These are phyloP conservation scores for Massospora cicadina DNA, from an alignment of 371 early-diverging fungal species.

Conservation along the genomic window DNA sequence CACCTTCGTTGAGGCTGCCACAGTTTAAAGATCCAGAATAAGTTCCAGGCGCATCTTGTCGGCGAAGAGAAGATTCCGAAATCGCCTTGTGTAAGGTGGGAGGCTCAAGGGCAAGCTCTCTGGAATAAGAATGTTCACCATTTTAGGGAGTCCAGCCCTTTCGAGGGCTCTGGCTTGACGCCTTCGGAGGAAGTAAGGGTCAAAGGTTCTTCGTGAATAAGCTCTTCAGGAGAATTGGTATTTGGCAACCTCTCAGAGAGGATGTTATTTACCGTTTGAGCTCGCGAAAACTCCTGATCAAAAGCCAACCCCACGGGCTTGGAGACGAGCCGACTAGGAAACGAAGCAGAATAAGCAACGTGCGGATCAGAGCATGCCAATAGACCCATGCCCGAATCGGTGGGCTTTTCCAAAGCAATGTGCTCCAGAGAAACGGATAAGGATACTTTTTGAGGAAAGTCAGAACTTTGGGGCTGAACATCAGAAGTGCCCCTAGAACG, in stretches of 20 bases:
- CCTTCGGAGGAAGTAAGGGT: neutral
- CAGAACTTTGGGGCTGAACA: too few species aligned
- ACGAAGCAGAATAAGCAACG: too few species aligned
- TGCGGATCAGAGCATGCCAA: too few species aligned
- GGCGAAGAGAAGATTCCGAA: neutral
- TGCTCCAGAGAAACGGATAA: too few species aligned
- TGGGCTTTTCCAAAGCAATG: too few species aligned
- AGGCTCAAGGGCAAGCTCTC: too few species aligned
- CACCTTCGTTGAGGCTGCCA: neutral
- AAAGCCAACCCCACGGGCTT: too few species aligned
- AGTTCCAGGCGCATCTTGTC: neutral
- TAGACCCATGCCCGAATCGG: too few species aligned
- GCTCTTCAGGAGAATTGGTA: neutral
- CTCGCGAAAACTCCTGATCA: neutral
- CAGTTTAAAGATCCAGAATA: neutral
- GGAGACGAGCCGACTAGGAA: too few species aligned
- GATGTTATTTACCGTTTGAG: neutral
- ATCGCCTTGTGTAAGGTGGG: neutral
- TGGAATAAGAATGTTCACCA: neutral
- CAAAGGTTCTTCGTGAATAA: neutral
- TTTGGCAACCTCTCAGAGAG: neutral
- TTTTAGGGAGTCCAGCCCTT: neutral
- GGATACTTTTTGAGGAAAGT: too few species aligned
- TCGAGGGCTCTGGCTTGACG: too few species aligned
- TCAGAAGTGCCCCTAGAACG: too few species aligned